phyloP scores from a whole-genome alignment of 805 yeast species.

The Helenozyma rhizophorensis region DNA sequence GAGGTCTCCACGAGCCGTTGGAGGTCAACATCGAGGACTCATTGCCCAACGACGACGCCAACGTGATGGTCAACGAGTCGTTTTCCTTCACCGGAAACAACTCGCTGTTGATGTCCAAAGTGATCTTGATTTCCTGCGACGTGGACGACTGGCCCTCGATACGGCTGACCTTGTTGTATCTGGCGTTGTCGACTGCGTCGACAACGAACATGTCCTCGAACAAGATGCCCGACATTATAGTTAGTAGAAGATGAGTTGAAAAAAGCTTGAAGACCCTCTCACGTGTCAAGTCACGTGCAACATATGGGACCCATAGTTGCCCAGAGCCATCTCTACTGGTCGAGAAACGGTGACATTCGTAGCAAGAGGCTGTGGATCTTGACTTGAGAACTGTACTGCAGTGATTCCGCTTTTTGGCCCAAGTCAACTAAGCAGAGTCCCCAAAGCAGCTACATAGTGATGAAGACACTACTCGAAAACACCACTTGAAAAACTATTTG shows the following conservation, averaged over 20 bases:
- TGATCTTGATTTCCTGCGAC: conserved; percentile 71
- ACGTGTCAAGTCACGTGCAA: conserved; percentile 1
- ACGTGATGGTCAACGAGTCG: conserved; percentile 78
- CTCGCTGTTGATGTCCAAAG: conserved; percentile 87
- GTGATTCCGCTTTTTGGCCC: too few species aligned
- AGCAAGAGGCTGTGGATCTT: too few species aligned
- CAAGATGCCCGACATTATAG: conserved; percentile 53
- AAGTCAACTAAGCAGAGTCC: too few species aligned
- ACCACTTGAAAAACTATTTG: too few species aligned
- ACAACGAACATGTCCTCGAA: conserved; percentile 92
- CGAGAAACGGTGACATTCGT: too few species aligned
- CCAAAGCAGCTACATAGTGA: too few species aligned
- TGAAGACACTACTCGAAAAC: too few species aligned
- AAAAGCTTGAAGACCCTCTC: conserved; percentile 1
- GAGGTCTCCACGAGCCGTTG: conserved; percentile 76
- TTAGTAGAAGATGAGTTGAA: conserved; percentile 1
- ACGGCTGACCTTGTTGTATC: conserved; percentile 90
- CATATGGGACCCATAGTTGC: too few species aligned
- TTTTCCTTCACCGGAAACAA: conserved; percentile 76
- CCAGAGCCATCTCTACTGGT: too few species aligned
- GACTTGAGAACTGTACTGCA: too few species aligned
- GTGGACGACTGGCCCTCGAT: conserved; percentile 85
- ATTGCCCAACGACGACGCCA: conserved; percentile 69
- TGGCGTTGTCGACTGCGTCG: conserved; percentile 77
- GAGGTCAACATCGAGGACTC: conserved; percentile 42